These are phyloP conservation scores for Cyphellophora europaea DNA, from an alignment of 2,329 filamentous ascomycete species.

Conservation along the genomic window DNA sequence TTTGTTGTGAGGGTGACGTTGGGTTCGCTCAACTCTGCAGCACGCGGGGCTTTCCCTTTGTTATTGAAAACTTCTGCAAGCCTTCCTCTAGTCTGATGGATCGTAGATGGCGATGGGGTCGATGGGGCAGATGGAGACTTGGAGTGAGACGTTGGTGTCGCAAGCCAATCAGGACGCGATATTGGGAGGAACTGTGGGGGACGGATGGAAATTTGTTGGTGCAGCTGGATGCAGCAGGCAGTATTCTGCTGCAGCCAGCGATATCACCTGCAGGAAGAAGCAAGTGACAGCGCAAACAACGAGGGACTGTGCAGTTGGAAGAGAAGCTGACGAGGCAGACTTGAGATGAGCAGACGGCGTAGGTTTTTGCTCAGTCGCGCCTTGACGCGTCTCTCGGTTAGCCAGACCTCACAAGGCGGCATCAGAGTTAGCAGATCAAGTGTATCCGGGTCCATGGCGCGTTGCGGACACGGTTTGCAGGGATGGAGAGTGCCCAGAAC, in stretches of 20 bases:
- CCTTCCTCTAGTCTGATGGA: too few species aligned
- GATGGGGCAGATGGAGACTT: too few species aligned
- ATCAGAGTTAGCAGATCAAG: too few species aligned
- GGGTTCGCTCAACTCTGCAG: too few species aligned
- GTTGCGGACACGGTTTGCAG: neutral
- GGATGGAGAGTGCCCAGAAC: too few species aligned
- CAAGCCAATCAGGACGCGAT: neutral
- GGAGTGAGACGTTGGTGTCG: neutral
- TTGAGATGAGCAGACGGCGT: neutral
- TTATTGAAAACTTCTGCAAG: too few species aligned
- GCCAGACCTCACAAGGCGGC: too few species aligned
- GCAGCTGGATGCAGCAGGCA: neutral
- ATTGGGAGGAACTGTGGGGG: neutral
- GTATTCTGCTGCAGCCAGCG: neutral
- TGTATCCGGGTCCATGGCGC: neutral
- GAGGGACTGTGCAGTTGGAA: neutral
- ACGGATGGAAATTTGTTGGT: neutral
- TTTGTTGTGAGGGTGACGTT: too few species aligned
- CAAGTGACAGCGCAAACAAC: slow-evolving; percentile 1
- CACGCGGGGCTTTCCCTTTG: too few species aligned
- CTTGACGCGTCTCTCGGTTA: neutral
- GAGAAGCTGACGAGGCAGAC: neutral
- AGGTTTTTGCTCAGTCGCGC: neutral
- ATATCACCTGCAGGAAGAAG: neutral
- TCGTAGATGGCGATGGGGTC: too few species aligned